Base-by-base conservation (phyloP, 2,329 filamentous ascomycete species). In the Ophiosphaerella korrae region DNA sequence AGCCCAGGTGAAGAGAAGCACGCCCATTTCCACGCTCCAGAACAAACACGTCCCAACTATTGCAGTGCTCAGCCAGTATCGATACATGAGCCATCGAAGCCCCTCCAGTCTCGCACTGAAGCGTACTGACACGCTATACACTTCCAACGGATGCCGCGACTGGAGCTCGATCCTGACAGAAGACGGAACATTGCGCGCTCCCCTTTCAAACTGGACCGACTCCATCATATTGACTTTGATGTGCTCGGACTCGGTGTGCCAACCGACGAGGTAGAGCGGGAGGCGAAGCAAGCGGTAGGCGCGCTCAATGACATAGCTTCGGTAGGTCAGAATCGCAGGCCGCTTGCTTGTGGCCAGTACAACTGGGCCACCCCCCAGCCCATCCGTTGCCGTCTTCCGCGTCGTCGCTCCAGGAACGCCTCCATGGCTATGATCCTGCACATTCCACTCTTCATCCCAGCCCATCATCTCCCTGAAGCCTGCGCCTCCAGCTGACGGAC, bases 311-410 rank as follows among this genome's bases (percentile, higher is more conserved):
- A 66, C 52, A 33, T 60, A 62, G 44, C 91, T 91, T 21, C 84
- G 78, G 70, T 96, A 97, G 0, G 89, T 90, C 41, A 97, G 72
- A 26, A 96, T 84, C 0, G 88, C 88, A 0, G 92, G 86, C 7
- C 94, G 64, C 39, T 60, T 62, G 8, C 40, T 40, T 13, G 39
- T 42, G 13, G 45, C 45, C 7, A 48, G 21, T 7, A 48, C 38
- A 23, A 40, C 36, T 14, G 45, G 39, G 13, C n/a, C 36, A 5
- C 21, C 7, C 1, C 42, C 31, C 2, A 36, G 23, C 1, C 41
- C 37, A 0, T 56, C 54, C 1, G 35, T 38, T 1, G 42, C 47
- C 5, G 46, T 26, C 16, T 47, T 53, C 39, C 58, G 58, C 7
- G 45, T 50, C 31, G 47, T 55, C 0, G 32, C 52, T 1, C 52